Conservation (phyloP, 495 filamentous ascomycete species). For the Penicillium odoratum region DNA sequence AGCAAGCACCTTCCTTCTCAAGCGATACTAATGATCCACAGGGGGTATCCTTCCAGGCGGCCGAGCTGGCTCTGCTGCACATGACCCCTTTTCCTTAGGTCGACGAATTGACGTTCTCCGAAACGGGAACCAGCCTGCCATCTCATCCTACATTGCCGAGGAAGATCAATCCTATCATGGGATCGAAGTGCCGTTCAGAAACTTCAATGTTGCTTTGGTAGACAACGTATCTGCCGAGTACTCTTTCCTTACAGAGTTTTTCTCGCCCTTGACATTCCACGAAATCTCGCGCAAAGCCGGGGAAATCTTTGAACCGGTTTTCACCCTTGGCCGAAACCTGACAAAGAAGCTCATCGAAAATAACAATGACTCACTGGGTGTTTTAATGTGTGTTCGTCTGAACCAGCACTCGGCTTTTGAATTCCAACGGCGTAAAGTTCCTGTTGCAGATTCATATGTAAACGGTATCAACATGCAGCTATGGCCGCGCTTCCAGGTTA, state of each 20-base stretch:
- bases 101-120: constrained; percentile 78
- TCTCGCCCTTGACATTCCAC: constrained; percentile 62
- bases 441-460: constrained; percentile 84
- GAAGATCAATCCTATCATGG: constrained; percentile 84
- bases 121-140: constrained; percentile 65
- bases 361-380: constrained; percentile 79
- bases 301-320: constrained; percentile 82
- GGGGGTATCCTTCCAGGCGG: constrained; percentile 35
- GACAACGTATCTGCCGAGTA: constrained; percentile 97
- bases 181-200: constrained; percentile 84
- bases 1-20: not conserved
- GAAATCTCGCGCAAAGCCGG: constrained; percentile 65
- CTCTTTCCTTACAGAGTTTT: constrained; percentile 87
- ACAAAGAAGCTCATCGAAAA: constrained; percentile 75
- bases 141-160: constrained; percentile 81
- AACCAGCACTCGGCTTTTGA: constrained; percentile 94
- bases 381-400: constrained; percentile 86
- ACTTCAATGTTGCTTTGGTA: constrained; percentile 90
- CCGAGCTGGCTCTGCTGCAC: constrained; percentile 58
- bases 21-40: constrained; percentile 17
- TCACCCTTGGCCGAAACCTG: constrained; percentile 72
- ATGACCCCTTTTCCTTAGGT: constrained; percentile 87
- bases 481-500: constrained; percentile 91
- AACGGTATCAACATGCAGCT: constrained; percentile 94
- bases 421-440: constrained; percentile 85